Base-by-base conservation (phyloP, 2,329 filamentous ascomycete species). In the Sclerotiophoma versabilis region DNA sequence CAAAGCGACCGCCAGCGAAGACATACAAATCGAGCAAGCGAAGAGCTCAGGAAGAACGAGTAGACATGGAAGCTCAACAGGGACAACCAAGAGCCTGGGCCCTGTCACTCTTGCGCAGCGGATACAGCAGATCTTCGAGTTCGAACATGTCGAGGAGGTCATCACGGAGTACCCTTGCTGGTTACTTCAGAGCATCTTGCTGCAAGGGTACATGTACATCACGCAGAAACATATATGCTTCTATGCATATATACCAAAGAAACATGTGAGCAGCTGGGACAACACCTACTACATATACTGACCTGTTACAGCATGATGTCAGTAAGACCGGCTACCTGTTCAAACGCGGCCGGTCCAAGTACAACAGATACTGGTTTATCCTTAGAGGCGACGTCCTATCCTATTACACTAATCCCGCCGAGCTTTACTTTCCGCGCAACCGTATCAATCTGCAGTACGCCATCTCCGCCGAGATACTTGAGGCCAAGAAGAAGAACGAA, bases 151-250 rank as follows among this genome's bases (percentile, higher is more conserved):
- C 0, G 95, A 99, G 72, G 88, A 92, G 57, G 91, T 98, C 19
- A 86, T 96, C 57, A 87, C 90, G 74, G 93, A 98, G 79, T 97
- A 96, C 72, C 90, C 92, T 8, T 98, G 93, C 77, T 97, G 92
- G 87, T 79, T 98, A 32, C 79, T 98, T 27, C 92, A 97, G 73
- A 96, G 90, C 69, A 92, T 96, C 37, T 80, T 98, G 25, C 83
- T 98, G 8, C 92, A 97, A 71, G 95, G 95, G 5, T 97, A 95
- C 73, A 88, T 99, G 83, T 98, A 98, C 77, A 91, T 99, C 69
- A 98, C 95, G 0, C 83, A 89, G 57, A 90, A 88, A 65, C 95
- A 99, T 72, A 90, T 98, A 57, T 97, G 93, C 77, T 99, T 98
- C 74, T 98, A 97, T 72, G 92, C 95, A 32, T 97, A 97, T 72